Evolutionary conservation across 75 land plant genomes (phyloP).

Genomic region (Chamaecyparis obtusa): DNA sequence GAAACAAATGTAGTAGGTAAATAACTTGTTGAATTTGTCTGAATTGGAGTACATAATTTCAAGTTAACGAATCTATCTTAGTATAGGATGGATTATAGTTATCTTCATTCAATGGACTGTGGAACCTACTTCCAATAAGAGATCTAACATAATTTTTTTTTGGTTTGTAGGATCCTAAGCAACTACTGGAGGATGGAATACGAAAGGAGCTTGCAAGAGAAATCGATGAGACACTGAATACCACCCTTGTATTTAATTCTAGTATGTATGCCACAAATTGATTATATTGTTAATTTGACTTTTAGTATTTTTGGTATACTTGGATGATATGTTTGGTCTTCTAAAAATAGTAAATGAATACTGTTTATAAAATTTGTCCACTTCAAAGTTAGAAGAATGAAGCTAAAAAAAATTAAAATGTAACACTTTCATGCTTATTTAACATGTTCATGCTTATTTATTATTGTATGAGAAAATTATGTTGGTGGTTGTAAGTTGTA

Average conservation of each 20-base stretch:
- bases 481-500: no score
- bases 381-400: not conserved
- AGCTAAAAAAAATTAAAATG: not conserved
- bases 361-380: not conserved
- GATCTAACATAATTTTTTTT: not conserved
- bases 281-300: not conserved
- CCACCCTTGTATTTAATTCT: slow-evolving; percentile 22
- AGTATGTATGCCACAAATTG: slow-evolving; percentile 1
- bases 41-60: not conserved
- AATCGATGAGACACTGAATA: slow-evolving; percentile 19
- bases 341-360: not conserved
- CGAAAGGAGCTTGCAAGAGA: slow-evolving; percentile 39
- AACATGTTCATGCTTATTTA: not conserved
- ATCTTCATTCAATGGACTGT: not conserved
- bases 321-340: not conserved
- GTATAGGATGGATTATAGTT: not conserved
- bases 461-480: no score
- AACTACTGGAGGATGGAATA: slow-evolving; percentile 41
- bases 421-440: not conserved
- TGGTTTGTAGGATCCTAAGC: slow-evolving; percentile 28
- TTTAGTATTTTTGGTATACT: not conserved
- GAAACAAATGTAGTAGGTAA: not conserved
- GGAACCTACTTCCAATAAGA: not conserved
- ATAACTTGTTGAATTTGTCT: not conserved
- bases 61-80: not conserved